A percentile compares a stretch with the other conserved stretches of the same genome.
These are phyloP conservation scores for Chloromonas sp. DNA, from an alignment of 163 green algal species.

Conservation along the genomic window DNA sequence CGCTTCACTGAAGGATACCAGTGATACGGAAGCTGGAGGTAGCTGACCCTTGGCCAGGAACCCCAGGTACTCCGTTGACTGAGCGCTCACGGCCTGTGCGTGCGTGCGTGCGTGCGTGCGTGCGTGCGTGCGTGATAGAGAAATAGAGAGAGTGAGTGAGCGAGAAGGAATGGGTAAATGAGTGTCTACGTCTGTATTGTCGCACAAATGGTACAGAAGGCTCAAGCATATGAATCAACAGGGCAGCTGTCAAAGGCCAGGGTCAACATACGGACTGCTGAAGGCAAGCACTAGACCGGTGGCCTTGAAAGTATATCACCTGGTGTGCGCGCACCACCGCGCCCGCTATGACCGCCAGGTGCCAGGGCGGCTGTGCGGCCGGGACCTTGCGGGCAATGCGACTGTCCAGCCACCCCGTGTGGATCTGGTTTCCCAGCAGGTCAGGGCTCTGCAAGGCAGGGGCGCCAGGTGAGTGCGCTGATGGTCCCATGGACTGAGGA, in stretches of 20 bases:
- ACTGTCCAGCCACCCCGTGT: slow-evolving; percentile 95
- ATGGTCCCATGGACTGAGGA: no score
- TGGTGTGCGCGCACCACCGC: slow-evolving; percentile 9
- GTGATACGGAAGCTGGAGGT: slow-evolving; percentile 54
- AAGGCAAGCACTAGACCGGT: background rate
- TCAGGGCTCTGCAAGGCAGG: slow-evolving; percentile 31
- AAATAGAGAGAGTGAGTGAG: no score
- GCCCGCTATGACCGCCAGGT: slow-evolving; percentile 84
- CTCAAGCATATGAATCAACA: no score
- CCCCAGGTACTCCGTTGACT: slow-evolving; percentile 79
- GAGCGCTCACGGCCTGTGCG: slow-evolving; percentile 27
- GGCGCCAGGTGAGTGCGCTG: background rate
- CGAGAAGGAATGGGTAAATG: no score
- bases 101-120: background rate
- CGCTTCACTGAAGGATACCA: no score
- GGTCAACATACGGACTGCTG: no score
- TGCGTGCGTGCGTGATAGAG: background rate
- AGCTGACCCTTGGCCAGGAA: slow-evolving; percentile 94
- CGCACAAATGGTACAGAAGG: no score
- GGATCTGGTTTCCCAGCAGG: slow-evolving; percentile 75
- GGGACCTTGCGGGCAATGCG: slow-evolving; percentile 74
- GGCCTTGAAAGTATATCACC: background rate
- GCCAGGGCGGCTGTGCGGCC: slow-evolving; percentile 61
- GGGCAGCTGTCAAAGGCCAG: no score
- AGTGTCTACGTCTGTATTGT: no score